Evolutionary conservation across 352 stramenopile genomes (phyloP), one percentile per base, ranked within the genome.

Genomic region (Globisporangium iwayamae): DNA sequence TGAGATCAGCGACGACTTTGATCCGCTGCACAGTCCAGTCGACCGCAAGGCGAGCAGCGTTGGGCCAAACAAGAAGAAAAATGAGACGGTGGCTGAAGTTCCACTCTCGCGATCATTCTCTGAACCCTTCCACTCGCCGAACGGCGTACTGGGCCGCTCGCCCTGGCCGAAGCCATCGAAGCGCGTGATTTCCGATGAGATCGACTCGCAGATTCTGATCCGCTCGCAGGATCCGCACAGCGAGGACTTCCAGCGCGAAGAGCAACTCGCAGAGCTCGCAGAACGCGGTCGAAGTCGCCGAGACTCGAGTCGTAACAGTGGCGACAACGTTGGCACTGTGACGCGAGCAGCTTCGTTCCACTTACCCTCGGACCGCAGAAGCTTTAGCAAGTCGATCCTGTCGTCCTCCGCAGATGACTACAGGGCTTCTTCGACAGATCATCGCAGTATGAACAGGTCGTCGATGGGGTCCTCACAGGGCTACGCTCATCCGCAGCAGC

Each of bases 91-190:
- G 45, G 11, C 59, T 1, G 73, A 81, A 9, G 43, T 71, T 0
- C 67, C 74, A 1, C 60, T 90, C 13, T 78, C 80, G 9, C 72
- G 81, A 16, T 92, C 83, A 4, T 80, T 74, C 59, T 89, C 79
- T 20, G 83, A 92, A 32, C 78, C 81, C 13, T 90, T 87, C 47
- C 71, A 76, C 48, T 89, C 81, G 3, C 81, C 79, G 0, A 73
- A 69, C 2, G 70, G 74, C 18, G 65, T 70, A n/a, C 62, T 76
- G 34, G 65, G 69, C n/a, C 69, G 69, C 1, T 54, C 56, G 6
- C 66, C 72, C 13, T 75, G 70, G 68, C 62, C 78, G 34, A 73
- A 74, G 22, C 50, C 71, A 0, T 61, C 64, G 36, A 64, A 76
- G n/a, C 69, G 71, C 20, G 62, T 59, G 7, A 60, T 65, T 10